phyloP scores from a whole-genome alignment of 441 rosid species.

The Adansonia madagascariensis region DNA sequence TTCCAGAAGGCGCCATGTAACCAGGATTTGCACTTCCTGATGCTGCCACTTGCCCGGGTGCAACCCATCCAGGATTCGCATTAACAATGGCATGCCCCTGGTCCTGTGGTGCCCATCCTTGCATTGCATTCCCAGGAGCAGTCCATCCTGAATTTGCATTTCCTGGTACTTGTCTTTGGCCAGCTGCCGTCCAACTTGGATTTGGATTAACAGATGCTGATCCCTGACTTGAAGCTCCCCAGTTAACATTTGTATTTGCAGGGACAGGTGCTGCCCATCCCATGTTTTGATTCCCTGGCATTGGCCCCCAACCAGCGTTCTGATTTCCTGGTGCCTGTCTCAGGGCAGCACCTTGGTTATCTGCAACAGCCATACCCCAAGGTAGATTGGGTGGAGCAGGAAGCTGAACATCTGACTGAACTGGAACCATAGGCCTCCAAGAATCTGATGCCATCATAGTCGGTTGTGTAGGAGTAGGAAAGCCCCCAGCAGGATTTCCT shows the following conservation, averaged over 20 bases:
- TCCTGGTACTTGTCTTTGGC: constrained; percentile 45
- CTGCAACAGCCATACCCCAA: constrained; percentile 53
- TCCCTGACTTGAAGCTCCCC: constrained; percentile 51
- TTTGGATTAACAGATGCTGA: constrained; percentile 47
- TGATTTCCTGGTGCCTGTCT: constrained; percentile 49
- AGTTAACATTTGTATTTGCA: constrained; percentile 42
- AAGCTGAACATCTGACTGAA: constrained; percentile 54
- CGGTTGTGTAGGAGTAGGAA: constrained; percentile 44
- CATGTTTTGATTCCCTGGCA: constrained; percentile 52
- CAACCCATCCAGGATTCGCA: constrained; percentile 49
- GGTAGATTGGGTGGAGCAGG: constrained; percentile 40
- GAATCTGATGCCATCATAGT: constrained; percentile 54
- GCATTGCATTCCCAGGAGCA: constrained; percentile 42
- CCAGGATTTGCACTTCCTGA: constrained; percentile 44
- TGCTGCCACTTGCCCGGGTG: constrained; percentile 43
- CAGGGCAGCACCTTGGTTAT: constrained; percentile 42
- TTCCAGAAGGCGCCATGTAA: constrained; percentile 47
- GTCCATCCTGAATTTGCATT: constrained; percentile 51
- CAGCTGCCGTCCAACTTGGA: constrained; percentile 48
- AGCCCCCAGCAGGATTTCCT: constrained; percentile 41
- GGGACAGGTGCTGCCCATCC: constrained; percentile 58
- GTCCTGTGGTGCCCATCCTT: constrained; percentile 51
- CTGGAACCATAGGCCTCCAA: constrained; percentile 64
- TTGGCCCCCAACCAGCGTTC: constrained; percentile 62
- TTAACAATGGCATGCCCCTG: constrained; percentile 51